phyloP scores from a whole-genome alignment of 495 filamentous ascomycete genomes.

The Cercophora sp. region DNA sequence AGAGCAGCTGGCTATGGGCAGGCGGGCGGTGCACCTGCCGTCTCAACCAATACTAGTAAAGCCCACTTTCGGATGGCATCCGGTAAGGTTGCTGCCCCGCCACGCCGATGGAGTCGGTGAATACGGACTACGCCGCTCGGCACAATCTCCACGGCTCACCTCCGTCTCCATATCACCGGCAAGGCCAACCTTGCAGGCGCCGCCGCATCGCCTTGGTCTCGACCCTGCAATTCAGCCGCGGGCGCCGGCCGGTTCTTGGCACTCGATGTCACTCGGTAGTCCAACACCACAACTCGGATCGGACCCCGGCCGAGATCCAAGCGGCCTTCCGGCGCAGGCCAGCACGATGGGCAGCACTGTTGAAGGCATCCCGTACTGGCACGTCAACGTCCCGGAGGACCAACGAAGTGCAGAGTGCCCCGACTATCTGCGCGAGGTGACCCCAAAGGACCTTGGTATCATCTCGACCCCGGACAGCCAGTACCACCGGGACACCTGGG shows the following conservation, averaged over 20 bases:
- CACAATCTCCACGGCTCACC: too few species aligned
- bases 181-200: neutral
- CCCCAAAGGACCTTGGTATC: slow-evolving; percentile 54
- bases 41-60: too few species aligned
- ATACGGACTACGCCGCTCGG: neutral
- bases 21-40: too few species aligned
- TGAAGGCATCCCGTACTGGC: slow-evolving; percentile 64
- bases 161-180: too few species aligned
- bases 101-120: neutral
- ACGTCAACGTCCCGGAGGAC: slow-evolving; percentile 64
- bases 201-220: neutral
- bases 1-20: too few species aligned
- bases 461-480: slow-evolving; percentile 61
- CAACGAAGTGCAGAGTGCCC: slow-evolving; percentile 65
- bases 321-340: neutral
- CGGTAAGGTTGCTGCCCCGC: neutral
- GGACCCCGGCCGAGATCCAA: neutral
- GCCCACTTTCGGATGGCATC: too few species aligned
- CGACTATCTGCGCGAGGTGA: slow-evolving; percentile 56
- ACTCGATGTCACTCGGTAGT: neutral
- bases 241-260: too few species aligned
- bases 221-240: too few species aligned
- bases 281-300: neutral
- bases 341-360: slow-evolving; percentile 27
- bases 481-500: slow-evolving; percentile 59